phyloP scores from a whole-genome alignment of 257 asterid species.

The Solanum gandarillasii region DNA sequence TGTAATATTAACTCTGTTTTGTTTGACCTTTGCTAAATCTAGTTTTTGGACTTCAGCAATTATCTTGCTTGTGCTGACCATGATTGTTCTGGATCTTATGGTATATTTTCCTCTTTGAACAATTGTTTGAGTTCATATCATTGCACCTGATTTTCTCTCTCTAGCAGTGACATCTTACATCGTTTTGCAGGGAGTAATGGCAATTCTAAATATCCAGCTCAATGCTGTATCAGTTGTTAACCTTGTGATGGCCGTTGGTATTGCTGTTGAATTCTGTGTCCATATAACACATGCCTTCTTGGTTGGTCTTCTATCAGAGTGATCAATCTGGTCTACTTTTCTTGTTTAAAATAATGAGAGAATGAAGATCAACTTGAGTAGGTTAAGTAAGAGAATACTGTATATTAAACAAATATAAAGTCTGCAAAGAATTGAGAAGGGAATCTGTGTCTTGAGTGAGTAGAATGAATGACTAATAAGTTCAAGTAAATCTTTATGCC shows the following conservation, averaged over 20 bases:
- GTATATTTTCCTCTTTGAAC: conserved; percentile 25
- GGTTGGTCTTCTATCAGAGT: conserved; percentile 35
- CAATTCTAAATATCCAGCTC: conserved; percentile 74
- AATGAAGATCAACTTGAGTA: not conserved
- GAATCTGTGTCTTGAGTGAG: not conserved
- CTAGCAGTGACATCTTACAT: not conserved
- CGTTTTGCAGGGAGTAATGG: conserved; percentile 83
- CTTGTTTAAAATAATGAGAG: not conserved
- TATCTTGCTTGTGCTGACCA: conserved; percentile 70
- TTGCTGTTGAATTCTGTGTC: conserved; percentile 94
- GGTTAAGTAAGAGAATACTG: not conserved
- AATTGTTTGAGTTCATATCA: not conserved
- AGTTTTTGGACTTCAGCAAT: conserved; percentile 97
- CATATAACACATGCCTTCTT: conserved; percentile 95
- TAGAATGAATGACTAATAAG: not conserved
- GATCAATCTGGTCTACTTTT: not conserved
- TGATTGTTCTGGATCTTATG: conserved; percentile 93
- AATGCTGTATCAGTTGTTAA: conserved; percentile 93
- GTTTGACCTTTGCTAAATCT: conserved; percentile 1
- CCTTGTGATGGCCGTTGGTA: conserved; percentile 97
- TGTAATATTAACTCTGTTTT: not conserved
- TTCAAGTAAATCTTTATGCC: not conserved
- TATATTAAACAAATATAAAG: not conserved
- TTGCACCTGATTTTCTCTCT: not conserved
- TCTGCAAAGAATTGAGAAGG: not conserved